Percentiles rank a stretch among this genome's conserved stretches.
These are phyloP conservation scores for Leptomonas pyrrhocoris DNA, from an alignment of 208 protist genomes.

Conservation along the genomic window DNA sequence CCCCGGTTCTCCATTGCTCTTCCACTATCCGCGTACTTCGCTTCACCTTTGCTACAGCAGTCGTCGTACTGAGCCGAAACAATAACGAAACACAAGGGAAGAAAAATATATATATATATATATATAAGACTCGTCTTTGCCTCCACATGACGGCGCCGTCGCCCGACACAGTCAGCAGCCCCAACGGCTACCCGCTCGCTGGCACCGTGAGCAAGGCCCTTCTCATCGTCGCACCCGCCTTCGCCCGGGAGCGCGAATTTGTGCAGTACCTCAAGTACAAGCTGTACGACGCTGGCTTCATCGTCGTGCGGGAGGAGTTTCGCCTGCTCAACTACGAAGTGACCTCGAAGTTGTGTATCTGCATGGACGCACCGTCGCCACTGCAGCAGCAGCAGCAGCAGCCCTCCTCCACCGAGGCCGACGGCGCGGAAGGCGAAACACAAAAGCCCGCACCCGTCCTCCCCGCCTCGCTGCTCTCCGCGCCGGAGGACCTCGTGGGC, in stretches of 20 bases:
- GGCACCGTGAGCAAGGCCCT: conserved; percentile 70
- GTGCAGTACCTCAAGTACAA: conserved; percentile 81
- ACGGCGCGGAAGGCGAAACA: neutral
- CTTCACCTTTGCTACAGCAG: too few relatives aligned
- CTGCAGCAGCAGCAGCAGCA: conserved; percentile 20
- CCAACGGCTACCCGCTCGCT: conserved; percentile 46
- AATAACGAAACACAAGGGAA: too few relatives aligned
- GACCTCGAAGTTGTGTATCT: conserved; percentile 57
- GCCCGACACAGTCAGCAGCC: neutral
- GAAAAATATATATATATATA: too few relatives aligned
- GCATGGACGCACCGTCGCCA: conserved; percentile 43
- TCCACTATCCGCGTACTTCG: too few relatives aligned
- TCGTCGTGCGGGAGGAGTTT: conserved; percentile 80
- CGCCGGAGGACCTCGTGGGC: conserved; percentile 56
- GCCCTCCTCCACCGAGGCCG: neutral
- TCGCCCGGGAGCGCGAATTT: conserved; percentile 59
- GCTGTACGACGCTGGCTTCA: conserved; percentile 85
- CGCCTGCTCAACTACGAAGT: conserved; percentile 81
- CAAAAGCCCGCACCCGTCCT: conserved; percentile 14
- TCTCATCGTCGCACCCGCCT: conserved; percentile 65
- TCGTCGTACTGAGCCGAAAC: too few relatives aligned
- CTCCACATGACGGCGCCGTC: conserved; percentile 5
- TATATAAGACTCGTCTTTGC: neutral
- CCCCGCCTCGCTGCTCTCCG: conserved; percentile 23
- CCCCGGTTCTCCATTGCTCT: too few relatives aligned